These are phyloP conservation scores for Podila epicladia DNA, from an alignment of 192 early-diverging fungal genomes.

Conservation along the genomic window DNA sequence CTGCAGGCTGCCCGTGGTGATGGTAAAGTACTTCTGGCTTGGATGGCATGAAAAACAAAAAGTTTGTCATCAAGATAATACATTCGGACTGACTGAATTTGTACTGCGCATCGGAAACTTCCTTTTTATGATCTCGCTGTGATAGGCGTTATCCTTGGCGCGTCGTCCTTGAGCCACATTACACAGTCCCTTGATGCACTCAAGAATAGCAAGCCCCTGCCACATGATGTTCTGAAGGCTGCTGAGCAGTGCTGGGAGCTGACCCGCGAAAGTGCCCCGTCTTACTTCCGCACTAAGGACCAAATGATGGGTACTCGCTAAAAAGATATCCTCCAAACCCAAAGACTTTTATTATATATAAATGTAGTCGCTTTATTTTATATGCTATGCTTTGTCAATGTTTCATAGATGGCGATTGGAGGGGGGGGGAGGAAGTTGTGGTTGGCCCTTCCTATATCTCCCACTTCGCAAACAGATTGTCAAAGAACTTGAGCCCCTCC, in stretches of 20 bases:
- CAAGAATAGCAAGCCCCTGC: conserved; percentile 60
- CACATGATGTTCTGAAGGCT: conserved; percentile 57
- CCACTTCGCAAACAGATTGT: conserved; percentile 65
- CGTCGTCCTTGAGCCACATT: conserved; percentile 52
- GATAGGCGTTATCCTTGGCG: conserved; percentile 45
- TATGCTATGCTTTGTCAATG: background rate
- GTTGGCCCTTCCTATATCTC: conserved; percentile 17
- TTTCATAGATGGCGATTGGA: too few species aligned
- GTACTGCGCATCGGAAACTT: background rate
- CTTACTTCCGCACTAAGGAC: conserved; percentile 53
- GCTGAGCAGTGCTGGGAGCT: conserved; percentile 65
- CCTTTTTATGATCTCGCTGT: background rate
- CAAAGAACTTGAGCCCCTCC: conserved; percentile 85
- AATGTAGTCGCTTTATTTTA: background rate
- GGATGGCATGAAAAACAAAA: too few species aligned
- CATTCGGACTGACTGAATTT: background rate
- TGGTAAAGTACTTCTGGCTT: conserved; percentile 5
- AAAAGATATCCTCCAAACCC: background rate
- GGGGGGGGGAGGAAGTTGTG: too few species aligned
- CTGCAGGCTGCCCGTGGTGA: conserved; percentile 41
- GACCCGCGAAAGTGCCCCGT: conserved; percentile 42
- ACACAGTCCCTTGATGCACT: conserved; percentile 58
- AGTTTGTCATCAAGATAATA: too few species aligned
- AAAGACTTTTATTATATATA: background rate
- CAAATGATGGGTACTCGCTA: conserved; percentile 44